These are phyloP conservation scores for Glonium stellatum DNA, from an alignment of 495 filamentous ascomycete species.

Conservation along the genomic window DNA sequence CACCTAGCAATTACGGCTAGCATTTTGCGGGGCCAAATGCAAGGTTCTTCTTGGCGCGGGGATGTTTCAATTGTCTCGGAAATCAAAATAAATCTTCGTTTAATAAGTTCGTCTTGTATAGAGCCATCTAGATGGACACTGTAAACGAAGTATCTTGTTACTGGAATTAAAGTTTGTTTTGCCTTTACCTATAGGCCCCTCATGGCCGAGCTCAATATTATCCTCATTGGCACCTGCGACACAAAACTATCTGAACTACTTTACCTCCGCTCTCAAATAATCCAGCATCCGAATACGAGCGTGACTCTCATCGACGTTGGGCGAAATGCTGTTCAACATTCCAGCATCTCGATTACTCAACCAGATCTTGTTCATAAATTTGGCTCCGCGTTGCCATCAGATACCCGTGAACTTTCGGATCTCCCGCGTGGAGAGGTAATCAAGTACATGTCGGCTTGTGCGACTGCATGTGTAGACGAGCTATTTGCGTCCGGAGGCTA, in stretches of 20 bases:
- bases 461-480: constrained; percentile 32
- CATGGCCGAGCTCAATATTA: constrained; percentile 27
- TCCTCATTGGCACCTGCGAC: constrained; percentile 61
- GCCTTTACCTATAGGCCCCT: too few species aligned
- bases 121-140: too few species aligned
- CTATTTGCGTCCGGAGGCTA: constrained; percentile 37
- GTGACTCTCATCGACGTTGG: constrained; percentile 55
- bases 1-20: too few species aligned
- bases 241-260: constrained; percentile 58
- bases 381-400: not conserved
- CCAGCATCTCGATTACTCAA: constrained; percentile 45
- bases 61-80: too few species aligned
- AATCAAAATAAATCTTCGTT: not conserved
- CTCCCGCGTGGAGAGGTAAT: constrained; percentile 44
- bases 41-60: too few species aligned
- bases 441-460: constrained; percentile 42
- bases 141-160: too few species aligned
- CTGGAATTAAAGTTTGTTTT: too few species aligned
- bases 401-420: constrained; percentile 5
- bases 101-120: too few species aligned
- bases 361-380: constrained; percentile 30
- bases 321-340: constrained; percentile 36
- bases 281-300: constrained; percentile 24
- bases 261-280: constrained; percentile 47
- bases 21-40: too few species aligned